Evolutionary conservation across 1,284 basidiomycete species (phyloP).

Genomic region (Rhodotorula sp.): DNA sequence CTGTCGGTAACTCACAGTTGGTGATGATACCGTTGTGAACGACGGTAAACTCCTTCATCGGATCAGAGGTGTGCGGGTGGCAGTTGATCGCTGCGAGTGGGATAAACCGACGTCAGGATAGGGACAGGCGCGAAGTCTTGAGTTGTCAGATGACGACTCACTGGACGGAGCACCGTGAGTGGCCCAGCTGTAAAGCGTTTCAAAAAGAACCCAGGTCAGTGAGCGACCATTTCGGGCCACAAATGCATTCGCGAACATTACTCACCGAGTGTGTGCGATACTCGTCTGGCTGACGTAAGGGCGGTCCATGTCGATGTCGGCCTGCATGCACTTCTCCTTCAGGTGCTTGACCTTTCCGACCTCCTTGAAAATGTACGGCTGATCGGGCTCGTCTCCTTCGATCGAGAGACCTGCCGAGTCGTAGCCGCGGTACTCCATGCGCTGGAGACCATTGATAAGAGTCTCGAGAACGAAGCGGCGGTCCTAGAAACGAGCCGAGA

Average conservation of each 20-base stretch:
- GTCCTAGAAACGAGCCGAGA: constrained; percentile 58
- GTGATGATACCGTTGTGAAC: constrained; percentile 99
- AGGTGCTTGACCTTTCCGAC: constrained; percentile 96
- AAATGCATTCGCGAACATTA: not conserved
- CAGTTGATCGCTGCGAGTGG: constrained; percentile 79
- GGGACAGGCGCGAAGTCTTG: not conserved
- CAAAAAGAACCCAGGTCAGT: not conserved
- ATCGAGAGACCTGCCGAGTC: constrained; percentile 95
- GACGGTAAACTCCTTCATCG: constrained; percentile 77
- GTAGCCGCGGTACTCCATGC: constrained; percentile 95
- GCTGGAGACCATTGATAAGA: constrained; percentile 84
- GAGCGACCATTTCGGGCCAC: rapidly evolving
- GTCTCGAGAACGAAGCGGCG: constrained; percentile 90
- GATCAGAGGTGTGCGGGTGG: constrained; percentile 90
- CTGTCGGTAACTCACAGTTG: constrained; percentile 59
- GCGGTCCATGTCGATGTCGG: constrained; percentile 74
- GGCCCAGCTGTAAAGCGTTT: constrained; percentile 71
- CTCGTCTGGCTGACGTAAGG: constrained; percentile 84
- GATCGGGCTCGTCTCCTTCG: constrained; percentile 79
- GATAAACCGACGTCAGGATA: not conserved
- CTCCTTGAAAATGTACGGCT: constrained; percentile 89
- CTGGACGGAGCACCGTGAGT: constrained; percentile 76
- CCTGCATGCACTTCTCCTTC: constrained; percentile 82
- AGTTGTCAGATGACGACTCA: not conserved
- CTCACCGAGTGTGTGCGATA: constrained; percentile 80